Evolutionary conservation across 177 flowering plant species (phyloP).

Genomic region (Telopea speciosissima): DNA sequence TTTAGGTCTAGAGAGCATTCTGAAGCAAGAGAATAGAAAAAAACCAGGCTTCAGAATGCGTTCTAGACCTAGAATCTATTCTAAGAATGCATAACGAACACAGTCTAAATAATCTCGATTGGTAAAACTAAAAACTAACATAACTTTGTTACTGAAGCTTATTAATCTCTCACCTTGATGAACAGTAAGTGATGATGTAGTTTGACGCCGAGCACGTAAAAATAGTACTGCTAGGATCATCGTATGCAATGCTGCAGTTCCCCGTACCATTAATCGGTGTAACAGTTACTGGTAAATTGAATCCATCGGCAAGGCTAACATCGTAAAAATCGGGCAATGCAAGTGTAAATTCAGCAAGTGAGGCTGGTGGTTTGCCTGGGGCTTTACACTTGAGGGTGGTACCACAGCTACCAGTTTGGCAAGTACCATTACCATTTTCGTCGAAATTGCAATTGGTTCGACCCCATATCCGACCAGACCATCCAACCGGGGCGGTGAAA

Average conservation of each 20-base stretch:
- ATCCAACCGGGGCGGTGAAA: conserved; percentile 62
- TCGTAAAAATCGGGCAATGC: conserved; percentile 62
- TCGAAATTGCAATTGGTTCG: conserved; percentile 87
- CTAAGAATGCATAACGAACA: too few species aligned
- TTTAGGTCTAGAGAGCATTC: too few species aligned
- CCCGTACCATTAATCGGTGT: conserved; percentile 59
- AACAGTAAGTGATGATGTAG: conserved; percentile 67
- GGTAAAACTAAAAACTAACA: too few species aligned
- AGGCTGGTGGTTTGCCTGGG: conserved; percentile 64
- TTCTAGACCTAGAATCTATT: too few species aligned
- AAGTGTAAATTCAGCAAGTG: conserved; percentile 86
- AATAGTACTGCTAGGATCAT: conserved; percentile 82
- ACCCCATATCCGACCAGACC: conserved; percentile 92
- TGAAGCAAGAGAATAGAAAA: too few species aligned
- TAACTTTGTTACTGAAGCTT: too few species aligned
- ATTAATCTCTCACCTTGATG: conserved; percentile 52
- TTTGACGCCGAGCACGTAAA: conserved; percentile 74
- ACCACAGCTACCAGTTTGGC: conserved; percentile 79
- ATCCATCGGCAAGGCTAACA: conserved; percentile 94
- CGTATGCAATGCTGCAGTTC: conserved; percentile 70
- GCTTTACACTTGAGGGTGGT: conserved; percentile 47
- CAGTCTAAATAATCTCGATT: too few species aligned
- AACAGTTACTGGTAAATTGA: conserved; percentile 61
- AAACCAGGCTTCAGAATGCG: too few species aligned
- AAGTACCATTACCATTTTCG: conserved; percentile 51